These are phyloP conservation scores for Anthostomella pinea DNA, from an alignment of 2,329 filamentous ascomycete genomes.

Conservation along the genomic window DNA sequence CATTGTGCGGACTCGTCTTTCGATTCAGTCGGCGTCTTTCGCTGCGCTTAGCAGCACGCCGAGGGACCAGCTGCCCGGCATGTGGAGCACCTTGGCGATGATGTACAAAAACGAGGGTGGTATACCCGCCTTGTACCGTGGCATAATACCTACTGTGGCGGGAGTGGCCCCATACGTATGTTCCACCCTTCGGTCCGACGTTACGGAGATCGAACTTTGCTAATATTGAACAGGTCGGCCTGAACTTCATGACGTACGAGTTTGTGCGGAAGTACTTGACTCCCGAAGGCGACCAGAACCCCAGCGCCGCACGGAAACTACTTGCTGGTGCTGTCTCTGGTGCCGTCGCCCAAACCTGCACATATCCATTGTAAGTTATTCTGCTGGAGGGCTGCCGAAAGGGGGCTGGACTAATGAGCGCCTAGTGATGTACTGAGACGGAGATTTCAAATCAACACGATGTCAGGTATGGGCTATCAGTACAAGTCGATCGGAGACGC, in stretches of 20 bases:
- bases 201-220: not conserved
- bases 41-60: constrained; percentile 64
- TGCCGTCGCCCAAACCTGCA: constrained; percentile 93
- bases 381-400: not conserved
- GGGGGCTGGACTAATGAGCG: constrained; percentile 19
- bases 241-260: constrained; percentile 99
- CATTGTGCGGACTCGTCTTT: constrained; percentile 92
- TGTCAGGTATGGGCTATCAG: constrained; percentile 96
- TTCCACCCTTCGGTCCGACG: constrained; percentile 2
- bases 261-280: constrained; percentile 81
- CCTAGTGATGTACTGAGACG: constrained; percentile 82
- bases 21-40: constrained; percentile 98
- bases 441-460: constrained; percentile 97
- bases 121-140: constrained; percentile 80
- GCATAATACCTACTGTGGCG: constrained; percentile 89
- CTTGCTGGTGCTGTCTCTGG: constrained; percentile 91
- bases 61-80: constrained; percentile 72
- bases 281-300: constrained; percentile 81
- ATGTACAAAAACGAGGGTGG: constrained; percentile 96
- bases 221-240: constrained; percentile 61
- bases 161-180: constrained; percentile 90
- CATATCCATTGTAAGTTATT: constrained; percentile 84
- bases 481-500: constrained; percentile 88
- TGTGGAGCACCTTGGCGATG: constrained; percentile 76
- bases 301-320: constrained; percentile 75